phyloP scores from a whole-genome alignment of 257 asterid genomes.

The Cordia subcordata region DNA sequence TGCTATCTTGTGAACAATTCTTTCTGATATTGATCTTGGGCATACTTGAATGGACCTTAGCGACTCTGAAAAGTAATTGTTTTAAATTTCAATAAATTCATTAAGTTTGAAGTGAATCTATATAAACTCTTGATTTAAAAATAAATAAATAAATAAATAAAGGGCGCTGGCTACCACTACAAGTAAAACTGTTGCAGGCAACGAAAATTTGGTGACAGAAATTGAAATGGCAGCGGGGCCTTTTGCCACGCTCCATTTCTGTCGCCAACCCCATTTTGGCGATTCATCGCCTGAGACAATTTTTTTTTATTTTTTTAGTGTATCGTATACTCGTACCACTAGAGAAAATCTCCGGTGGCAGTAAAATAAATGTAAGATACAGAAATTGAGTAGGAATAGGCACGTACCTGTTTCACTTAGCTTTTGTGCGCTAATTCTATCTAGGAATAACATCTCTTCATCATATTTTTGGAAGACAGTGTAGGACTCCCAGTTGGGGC shows the following conservation, averaged over 20 bases:
- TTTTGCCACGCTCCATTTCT: too few species aligned
- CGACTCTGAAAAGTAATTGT: slow-evolving; percentile 49
- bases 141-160: too few species aligned
- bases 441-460: slow-evolving; percentile 88
- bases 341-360: too few species aligned
- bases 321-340: too few species aligned
- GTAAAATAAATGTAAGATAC: not conserved
- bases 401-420: slow-evolving; percentile 81
- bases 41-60: slow-evolving; percentile 67
- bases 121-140: too few species aligned
- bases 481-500: slow-evolving; percentile 96
- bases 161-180: too few species aligned
- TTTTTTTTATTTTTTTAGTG: too few species aligned
- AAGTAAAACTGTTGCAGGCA: too few species aligned
- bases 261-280: too few species aligned
- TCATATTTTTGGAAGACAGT: slow-evolving; percentile 84
- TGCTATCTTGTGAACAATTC: slow-evolving; percentile 47
- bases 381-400: not conserved
- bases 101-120: not conserved
- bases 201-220: too few species aligned
- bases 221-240: too few species aligned
- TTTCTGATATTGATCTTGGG: slow-evolving; percentile 85
- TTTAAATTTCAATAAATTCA: not conserved
- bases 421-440: slow-evolving; percentile 67
- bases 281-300: too few species aligned